These are phyloP conservation scores for Beauveria sp. DNA, from an alignment of 2,329 filamentous ascomycete genomes.

Conservation along the genomic window DNA sequence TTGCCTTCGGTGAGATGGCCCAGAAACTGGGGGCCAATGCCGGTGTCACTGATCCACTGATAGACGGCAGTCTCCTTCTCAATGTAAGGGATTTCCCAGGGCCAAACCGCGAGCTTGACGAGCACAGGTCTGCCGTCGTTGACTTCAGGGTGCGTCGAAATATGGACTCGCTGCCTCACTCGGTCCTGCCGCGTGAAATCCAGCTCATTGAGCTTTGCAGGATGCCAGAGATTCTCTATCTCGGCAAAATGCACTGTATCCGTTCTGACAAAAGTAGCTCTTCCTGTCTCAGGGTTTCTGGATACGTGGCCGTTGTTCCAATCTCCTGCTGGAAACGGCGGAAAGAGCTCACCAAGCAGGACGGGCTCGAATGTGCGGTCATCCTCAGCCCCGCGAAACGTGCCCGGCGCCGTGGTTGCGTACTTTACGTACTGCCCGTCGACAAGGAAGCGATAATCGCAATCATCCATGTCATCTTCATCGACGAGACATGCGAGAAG, in stretches of 20 bases:
- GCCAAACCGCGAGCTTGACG: conserved; percentile 21
- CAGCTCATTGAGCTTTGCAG: conserved; percentile 18
- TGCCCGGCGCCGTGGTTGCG: conserved; percentile 17
- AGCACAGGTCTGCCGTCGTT: conserved; percentile 18
- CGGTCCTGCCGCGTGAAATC: conserved; percentile 18
- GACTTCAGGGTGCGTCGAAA: conserved; percentile 18
- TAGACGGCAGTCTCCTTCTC: conserved; percentile 22
- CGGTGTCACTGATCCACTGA: conserved; percentile 18
- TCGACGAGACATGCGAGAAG: conserved; percentile 22
- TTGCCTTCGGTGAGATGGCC: conserved; percentile 22
- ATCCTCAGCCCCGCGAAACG: conserved; percentile 18
- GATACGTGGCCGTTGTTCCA: conserved; percentile 18
- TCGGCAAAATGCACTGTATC: conserved; percentile 15
- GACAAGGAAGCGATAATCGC: conserved; percentile 23
- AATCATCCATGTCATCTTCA: conserved; percentile 15
- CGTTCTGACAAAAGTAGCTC: conserved; percentile 15
- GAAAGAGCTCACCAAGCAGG: conserved; percentile 19
- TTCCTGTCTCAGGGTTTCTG: conserved; percentile 15
- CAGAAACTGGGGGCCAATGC: conserved; percentile 21
- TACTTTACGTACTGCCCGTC: conserved; percentile 20
- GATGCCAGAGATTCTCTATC: conserved; percentile 18
- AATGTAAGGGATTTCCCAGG: conserved; percentile 19
- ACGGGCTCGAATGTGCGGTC: conserved; percentile 21
- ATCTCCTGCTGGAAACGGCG: conserved; percentile 20
- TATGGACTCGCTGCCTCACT: conserved; percentile 18